Base-by-base conservation (phyloP, 2,329 filamentous ascomycete species). In the Pseudocercospora cruenta region DNA sequence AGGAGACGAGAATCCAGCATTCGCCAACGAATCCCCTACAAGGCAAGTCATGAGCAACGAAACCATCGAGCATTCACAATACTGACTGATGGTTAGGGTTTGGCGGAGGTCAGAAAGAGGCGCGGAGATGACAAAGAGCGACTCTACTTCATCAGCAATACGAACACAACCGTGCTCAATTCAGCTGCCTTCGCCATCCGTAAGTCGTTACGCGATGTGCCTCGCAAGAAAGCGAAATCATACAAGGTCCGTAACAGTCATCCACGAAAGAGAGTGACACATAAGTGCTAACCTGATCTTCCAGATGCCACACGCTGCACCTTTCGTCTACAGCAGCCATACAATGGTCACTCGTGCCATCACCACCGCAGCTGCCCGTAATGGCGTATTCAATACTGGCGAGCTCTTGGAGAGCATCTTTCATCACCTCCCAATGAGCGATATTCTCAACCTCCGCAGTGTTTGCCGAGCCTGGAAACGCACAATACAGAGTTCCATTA, bases 401-500 rank as follows among this genome's bases (percentile, higher is more conserved):
- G 71, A 73, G 19, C 68, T 73, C 24, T 62, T 70, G n/a, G 67
- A 69, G 33, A 8, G 19, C 2, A 66, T 72, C 39, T 57, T 73
- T 22, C n/a, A 31, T 26, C 43, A 67, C 10, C 62, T 73, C 3
- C 62, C 66, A 12, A 8, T 64, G 16, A 0, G 51, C 1, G 51
- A 67, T 8, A 51, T 72, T n/a, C 12, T 73, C 22, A 26, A 12
- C 0, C 26, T 62, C 24, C 69, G 67, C 9, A 33, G 33, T 12
- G 76, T 78, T 5, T 76, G 73, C 61, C 63, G 62, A 22, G 31
- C 26, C 10, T 71, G 66, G 64, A 43, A 67, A 36, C 5, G 43
- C 1, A 49, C 65, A 19, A 67, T 72, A 21, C 24, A 31, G 4
- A 51, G 14, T 2, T 66, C 65, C 0, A 51, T 43, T 9, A 8